A percentile compares a stretch with the other conserved stretches of the same genome.
These are phyloP conservation scores for Excoecaria cochinchinensis DNA, from an alignment of 345 rosid genomes.

Conservation along the genomic window DNA sequence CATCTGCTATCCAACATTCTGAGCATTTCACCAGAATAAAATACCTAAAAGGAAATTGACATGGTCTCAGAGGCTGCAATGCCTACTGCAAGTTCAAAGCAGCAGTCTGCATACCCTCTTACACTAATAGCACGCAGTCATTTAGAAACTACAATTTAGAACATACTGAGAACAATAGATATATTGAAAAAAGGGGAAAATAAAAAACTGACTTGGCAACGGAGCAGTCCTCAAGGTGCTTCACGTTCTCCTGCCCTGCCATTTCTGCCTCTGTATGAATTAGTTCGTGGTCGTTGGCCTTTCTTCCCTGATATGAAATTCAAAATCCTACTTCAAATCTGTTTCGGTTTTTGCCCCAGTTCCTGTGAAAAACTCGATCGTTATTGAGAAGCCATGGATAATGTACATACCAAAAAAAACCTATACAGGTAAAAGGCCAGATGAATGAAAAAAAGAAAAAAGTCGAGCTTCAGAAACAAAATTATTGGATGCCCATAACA, in stretches of 20 bases:
- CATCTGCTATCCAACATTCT: not conserved
- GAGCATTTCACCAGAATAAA: not conserved
- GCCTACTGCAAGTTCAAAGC: not conserved
- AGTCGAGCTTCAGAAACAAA: no score
- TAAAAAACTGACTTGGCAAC: slow-evolving; percentile 23
- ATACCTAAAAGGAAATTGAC: not conserved
- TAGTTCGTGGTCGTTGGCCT: not conserved
- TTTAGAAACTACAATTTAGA: not conserved
- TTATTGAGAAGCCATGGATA: not conserved
- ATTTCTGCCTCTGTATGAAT: not conserved
- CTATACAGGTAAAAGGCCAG: slow-evolving; percentile 2
- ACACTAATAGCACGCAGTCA: not conserved
- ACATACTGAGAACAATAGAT: not conserved
- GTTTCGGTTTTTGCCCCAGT: not conserved
- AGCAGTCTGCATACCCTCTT: not conserved
- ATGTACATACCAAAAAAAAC: not conserved
- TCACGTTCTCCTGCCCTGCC: slow-evolving; percentile 23
- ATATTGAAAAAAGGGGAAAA: no score
- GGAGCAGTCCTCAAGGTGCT: slow-evolving; percentile 30
- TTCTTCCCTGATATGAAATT: not conserved
- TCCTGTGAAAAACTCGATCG: not conserved
- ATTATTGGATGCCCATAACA: not conserved
- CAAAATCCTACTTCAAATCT: not conserved
- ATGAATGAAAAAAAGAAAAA: not conserved
- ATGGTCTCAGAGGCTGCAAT: not conserved